Base-by-base conservation (phyloP, 225 moss, liverwort and hornwort genomes). In the Pseudisothecium myosuroides region DNA sequence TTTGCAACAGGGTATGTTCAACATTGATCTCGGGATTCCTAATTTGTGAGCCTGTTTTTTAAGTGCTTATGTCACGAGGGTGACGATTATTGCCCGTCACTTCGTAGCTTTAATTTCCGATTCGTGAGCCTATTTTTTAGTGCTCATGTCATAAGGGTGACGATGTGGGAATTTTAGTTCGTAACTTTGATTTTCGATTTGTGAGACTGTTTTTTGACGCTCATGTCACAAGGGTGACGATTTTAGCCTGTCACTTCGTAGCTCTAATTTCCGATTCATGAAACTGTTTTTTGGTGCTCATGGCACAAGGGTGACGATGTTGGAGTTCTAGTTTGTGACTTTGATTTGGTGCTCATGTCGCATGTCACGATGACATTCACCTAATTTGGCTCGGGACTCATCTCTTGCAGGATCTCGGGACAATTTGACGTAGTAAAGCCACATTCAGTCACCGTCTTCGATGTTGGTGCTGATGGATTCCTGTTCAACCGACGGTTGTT, bases 401-500 rank as follows among this genome's bases (percentile, higher is more conserved):
- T 43, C 61, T 62, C 9, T n/a, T 28, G 17, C 85, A 92, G 92
- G 52, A 0, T 73, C 9, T 5, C 83, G 52, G 90, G 86, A 50
- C 79, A 87, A 47, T 88, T 83, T 43, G 89, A 95, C 54, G 16
- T 82, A 39, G 19, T 64, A 49, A 92, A 58, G 76, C 93, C 93
- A 12, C 96, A 95, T 91, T 90, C 89, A 24, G 15, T 94, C 19
- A 93, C 83, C 2, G 93, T 91, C 50, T 96, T 96, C 85, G 93
- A 95, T 41, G 92, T 96, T 34, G 58, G 47, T 39, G 60, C 36
- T 17, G 93, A 93, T 74, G 94, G 93, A 62, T 77, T 90, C 36
- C 85, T 96, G 59, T 31, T 22, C 84, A 92, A 93, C 86, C 88
- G 95, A 14, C 93, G 92, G 58, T 85, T 95, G 76, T 95, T 96